Percentiles rank a stretch among this genome's conserved stretches.
Evolutionary conservation across 768 basidiomycete genomes (phyloP).

Genomic region (Leccinum barrowsii): DNA sequence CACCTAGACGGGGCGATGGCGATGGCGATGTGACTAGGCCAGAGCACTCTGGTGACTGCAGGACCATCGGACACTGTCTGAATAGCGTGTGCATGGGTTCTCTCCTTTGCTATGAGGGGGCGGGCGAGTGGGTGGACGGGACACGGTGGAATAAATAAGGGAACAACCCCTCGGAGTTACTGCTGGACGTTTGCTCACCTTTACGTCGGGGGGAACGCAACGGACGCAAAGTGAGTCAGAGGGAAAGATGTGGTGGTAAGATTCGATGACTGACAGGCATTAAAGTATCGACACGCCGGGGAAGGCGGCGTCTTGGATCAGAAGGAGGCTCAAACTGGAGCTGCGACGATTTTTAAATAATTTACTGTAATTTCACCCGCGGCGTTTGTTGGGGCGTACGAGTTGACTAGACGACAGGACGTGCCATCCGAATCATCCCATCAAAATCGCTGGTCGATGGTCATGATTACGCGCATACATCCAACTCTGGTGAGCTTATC

Average conservation of each 20-base stretch:
- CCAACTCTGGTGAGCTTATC: background rate
- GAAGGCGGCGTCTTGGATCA: background rate
- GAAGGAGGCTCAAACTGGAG: background rate
- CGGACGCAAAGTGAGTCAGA: background rate
- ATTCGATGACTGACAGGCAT: background rate
- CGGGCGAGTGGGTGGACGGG: background rate
- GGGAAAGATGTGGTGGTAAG: background rate
- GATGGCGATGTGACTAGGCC: background rate
- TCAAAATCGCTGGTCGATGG: background rate
- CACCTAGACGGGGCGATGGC: slow-evolving; percentile 5
- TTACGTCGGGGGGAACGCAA: background rate
- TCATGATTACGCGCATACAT: background rate
- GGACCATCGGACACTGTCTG: background rate
- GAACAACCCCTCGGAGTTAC: background rate
- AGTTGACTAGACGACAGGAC: slow-evolving; percentile 1
- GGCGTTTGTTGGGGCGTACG: background rate
- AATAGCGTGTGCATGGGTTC: background rate
- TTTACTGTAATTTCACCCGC: background rate
- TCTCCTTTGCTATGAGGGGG: background rate
- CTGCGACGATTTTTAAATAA: background rate
- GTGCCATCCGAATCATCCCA: background rate
- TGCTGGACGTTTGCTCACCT: background rate
- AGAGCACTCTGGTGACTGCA: background rate
- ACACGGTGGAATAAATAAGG: background rate
- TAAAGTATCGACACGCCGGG: background rate